These are phyloP conservation scores for Arabidopsis hybrid DNA, from an alignment of 441 rosid species.

Conservation along the genomic window DNA sequence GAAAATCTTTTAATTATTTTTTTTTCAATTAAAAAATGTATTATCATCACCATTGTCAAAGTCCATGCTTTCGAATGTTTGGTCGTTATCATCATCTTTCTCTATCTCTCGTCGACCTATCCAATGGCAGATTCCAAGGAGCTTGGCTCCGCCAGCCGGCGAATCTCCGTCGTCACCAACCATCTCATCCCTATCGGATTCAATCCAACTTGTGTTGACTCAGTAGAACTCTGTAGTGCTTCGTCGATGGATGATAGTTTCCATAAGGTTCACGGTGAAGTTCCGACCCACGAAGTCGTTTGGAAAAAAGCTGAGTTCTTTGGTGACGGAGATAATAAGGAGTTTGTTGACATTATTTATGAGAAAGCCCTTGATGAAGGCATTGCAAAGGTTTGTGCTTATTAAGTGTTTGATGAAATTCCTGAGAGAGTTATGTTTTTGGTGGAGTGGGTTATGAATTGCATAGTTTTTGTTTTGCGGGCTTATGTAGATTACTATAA, in stretches of 20 bases:
- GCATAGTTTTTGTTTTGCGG: slow-evolving; percentile 4
- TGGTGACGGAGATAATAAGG: slow-evolving; percentile 41
- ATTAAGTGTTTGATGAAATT: slow-evolving; percentile 35
- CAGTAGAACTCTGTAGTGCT: slow-evolving; percentile 47
- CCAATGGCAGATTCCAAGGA: slow-evolving; percentile 51
- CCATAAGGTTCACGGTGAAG: slow-evolving; percentile 80
- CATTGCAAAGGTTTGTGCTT: slow-evolving; percentile 73
- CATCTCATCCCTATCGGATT: slow-evolving; percentile 49
- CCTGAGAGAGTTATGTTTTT: slow-evolving; percentile 1
- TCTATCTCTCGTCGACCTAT: slow-evolving; percentile 16
- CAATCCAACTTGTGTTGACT: slow-evolving; percentile 16
- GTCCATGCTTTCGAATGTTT: not conserved
- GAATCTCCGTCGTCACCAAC: slow-evolving; percentile 56
- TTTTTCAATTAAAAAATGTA: slow-evolving; percentile 12
- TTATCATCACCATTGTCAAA: slow-evolving; percentile 6
- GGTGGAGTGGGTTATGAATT: not conserved
- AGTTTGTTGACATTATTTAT: slow-evolving; percentile 72
- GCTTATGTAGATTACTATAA: slow-evolving; percentile 68
- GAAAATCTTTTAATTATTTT: not conserved
- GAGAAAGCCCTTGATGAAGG: slow-evolving; percentile 87
- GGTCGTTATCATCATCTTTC: slow-evolving; percentile 11
- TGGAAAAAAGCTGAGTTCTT: slow-evolving; percentile 58
- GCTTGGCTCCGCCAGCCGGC: slow-evolving; percentile 50
- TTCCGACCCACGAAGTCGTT: slow-evolving; percentile 55
- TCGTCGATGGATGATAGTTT: slow-evolving; percentile 65